Percentiles rank a stretch among this genome's conserved stretches.
Evolutionary conservation across 805 yeast genomes (phyloP).

Genomic region (Suhomyces pyralidae): DNA sequence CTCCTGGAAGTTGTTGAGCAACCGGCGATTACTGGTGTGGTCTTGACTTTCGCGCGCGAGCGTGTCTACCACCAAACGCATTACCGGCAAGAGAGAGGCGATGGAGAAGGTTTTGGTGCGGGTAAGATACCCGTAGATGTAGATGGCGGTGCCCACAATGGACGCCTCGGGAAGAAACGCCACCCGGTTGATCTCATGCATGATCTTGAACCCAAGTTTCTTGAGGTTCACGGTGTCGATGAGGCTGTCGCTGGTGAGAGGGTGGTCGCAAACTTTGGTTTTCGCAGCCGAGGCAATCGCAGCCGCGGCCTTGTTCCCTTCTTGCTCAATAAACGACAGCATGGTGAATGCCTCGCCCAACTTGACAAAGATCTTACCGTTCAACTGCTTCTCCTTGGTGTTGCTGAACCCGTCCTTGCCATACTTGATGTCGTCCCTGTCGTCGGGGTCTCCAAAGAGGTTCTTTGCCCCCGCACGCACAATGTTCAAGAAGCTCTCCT

Average conservation of each 20-base stretch:
- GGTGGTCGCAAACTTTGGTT: neutral
- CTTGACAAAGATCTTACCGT: constrained; percentile 36
- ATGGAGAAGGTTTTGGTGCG: constrained; percentile 15
- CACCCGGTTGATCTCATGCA: constrained; percentile 50
- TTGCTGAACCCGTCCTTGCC: constrained; percentile 27
- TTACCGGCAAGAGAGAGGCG: constrained; percentile 26
- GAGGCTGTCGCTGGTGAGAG: neutral
- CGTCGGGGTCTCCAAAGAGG: constrained; percentile 17
- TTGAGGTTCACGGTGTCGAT: constrained; percentile 32
- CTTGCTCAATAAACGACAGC: constrained; percentile 23
- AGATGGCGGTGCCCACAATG: constrained; percentile 44
- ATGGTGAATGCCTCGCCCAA: constrained; percentile 32
- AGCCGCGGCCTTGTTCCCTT: constrained; percentile 1
- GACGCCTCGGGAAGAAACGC: constrained; percentile 54
- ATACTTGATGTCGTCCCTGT: constrained; percentile 5
- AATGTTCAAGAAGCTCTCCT: constrained; percentile 45
- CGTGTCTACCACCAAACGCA: constrained; percentile 22
- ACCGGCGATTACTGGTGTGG: constrained; percentile 20
- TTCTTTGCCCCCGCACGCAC: constrained; percentile 33
- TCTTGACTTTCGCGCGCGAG: constrained; percentile 20
- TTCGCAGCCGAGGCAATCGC: neutral
- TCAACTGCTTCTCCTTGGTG: constrained; percentile 24
- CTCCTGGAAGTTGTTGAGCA: constrained; percentile 16
- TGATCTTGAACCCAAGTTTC: constrained; percentile 51
- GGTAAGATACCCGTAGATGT: constrained; percentile 28